These are phyloP conservation scores for Penicillium sclerotigenum DNA, from an alignment of 2,329 filamentous ascomycete species.

Conservation along the genomic window DNA sequence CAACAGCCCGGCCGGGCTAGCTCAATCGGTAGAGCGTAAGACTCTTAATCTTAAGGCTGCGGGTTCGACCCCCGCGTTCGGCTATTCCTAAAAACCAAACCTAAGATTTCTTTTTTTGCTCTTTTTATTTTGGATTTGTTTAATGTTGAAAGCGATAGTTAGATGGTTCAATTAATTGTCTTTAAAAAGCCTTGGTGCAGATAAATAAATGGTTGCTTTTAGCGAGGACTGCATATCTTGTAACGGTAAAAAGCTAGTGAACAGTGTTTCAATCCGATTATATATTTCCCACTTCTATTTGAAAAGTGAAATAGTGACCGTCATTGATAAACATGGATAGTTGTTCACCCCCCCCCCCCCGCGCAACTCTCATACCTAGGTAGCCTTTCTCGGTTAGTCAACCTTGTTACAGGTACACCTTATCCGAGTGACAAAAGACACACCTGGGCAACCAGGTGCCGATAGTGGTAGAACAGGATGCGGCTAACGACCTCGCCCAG, in stretches of 20 bases:
- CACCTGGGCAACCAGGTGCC: no score
- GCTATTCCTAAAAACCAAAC: conserved; percentile 28
- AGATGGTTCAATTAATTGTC: no score
- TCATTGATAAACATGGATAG: not conserved
- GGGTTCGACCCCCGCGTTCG: conserved; percentile 45
- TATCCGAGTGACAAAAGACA: no score
- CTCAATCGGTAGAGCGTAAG: conserved; percentile 52
- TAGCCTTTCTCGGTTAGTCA: not conserved
- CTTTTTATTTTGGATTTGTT: not conserved
- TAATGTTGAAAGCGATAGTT: not conserved
- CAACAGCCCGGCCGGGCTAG: conserved; percentile 43
- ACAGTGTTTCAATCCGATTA: not conserved
- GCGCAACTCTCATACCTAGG: no score
- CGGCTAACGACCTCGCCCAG: not conserved
- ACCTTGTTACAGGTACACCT: not conserved
- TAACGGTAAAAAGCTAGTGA: no score
- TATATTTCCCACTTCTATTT: not conserved
- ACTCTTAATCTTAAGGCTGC: conserved; percentile 47
- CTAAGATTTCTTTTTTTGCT: conserved; percentile 18
- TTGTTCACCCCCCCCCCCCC: no score
- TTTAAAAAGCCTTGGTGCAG: no score
- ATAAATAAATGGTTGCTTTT: not conserved
- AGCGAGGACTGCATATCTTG: not conserved
- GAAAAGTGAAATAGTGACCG: not conserved
- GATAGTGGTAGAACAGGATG: not conserved